Evolutionary conservation across 495 filamentous ascomycete genomes (phyloP).

Genomic region (Aspergillus leporis): DNA sequence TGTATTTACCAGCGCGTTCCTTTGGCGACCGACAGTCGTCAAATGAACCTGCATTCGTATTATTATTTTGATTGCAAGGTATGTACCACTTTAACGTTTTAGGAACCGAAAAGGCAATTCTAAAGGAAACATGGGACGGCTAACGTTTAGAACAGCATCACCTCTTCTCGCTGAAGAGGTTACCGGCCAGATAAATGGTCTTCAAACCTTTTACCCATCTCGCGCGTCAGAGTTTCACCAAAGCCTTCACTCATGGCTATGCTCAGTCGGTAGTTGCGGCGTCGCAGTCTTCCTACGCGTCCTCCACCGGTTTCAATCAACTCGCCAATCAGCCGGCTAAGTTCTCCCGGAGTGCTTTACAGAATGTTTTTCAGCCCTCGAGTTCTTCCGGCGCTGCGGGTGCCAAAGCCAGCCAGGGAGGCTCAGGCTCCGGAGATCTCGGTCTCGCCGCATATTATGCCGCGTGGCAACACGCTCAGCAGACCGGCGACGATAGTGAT

Average conservation of each 20-base stretch:
- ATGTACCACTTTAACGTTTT: conserved; percentile 8
- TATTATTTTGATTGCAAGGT: conserved; percentile 52
- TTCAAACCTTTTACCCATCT: conserved; percentile 83
- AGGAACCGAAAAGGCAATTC: not conserved
- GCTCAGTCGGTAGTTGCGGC: conserved; percentile 96
- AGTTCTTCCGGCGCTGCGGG: conserved; percentile 42
- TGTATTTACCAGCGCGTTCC: conserved; percentile 52
- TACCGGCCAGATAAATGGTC: conserved; percentile 71
- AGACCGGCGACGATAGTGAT: conserved; percentile 69
- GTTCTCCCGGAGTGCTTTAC: conserved; percentile 65
- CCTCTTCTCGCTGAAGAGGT: conserved; percentile 54
- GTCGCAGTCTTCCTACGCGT: conserved; percentile 85
- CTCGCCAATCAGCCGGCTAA: conserved; percentile 53
- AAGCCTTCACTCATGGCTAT: conserved; percentile 96
- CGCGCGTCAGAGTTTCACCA: conserved; percentile 94
- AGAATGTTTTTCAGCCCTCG: conserved; percentile 71
- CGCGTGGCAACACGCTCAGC: conserved; percentile 78
- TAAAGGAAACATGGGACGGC: not conserved
- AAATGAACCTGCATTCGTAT: conserved; percentile 64
- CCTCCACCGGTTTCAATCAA: conserved; percentile 60
- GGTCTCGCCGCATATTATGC: conserved; percentile 85
- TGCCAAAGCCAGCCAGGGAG: conserved; percentile 46
- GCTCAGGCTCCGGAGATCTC: conserved; percentile 48
- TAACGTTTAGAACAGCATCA: conserved; percentile 31
- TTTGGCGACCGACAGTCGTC: conserved; percentile 57